Percentiles rank a stretch among this genome's conserved stretches.
Evolutionary conservation across 78 protist genomes (phyloP).

Genomic region (Capsaspora owczarzaki): DNA sequence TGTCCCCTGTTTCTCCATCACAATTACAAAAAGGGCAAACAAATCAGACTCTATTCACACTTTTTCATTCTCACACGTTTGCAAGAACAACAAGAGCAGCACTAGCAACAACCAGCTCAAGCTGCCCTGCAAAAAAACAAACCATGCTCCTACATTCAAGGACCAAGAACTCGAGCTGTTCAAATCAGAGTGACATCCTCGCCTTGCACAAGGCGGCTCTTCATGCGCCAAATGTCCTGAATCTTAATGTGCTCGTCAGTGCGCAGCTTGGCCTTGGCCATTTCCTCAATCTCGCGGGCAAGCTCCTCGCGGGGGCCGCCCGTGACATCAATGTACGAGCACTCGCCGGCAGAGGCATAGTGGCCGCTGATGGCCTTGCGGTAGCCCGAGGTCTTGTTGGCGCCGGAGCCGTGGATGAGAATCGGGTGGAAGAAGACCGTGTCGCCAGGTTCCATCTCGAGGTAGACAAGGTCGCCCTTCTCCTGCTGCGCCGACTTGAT

Average conservation of each 20-base stretch:
- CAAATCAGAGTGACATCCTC: slow-evolving; percentile 3
- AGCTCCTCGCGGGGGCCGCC: not conserved
- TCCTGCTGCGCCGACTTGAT: not conserved
- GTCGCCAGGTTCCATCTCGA: slow-evolving; percentile 12
- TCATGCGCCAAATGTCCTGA: slow-evolving; percentile 16
- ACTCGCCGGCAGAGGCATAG: not conserved
- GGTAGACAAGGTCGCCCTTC: not conserved
- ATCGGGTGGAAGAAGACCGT: slow-evolving; percentile 27
- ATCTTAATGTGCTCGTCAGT: not conserved
- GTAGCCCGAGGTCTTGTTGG: slow-evolving; percentile 9
- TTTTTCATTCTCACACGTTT: too few species aligned
- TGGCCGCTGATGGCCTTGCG: slow-evolving; percentile 28
- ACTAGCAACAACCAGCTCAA: too few species aligned
- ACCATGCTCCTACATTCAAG: too few species aligned
- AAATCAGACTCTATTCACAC: too few species aligned
- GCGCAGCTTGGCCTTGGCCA: not conserved
- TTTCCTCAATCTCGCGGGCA: slow-evolving; percentile 2
- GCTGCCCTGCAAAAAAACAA: too few species aligned
- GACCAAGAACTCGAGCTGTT: too few species aligned
- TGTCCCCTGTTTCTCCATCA: too few species aligned
- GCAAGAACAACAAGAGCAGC: too few species aligned
- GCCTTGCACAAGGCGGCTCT: slow-evolving; percentile 14
- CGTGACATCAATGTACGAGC: slow-evolving; percentile 7
- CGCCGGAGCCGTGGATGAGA: slow-evolving; percentile 21
- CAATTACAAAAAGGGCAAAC: too few species aligned